phyloP scores from a whole-genome alignment of 495 filamentous ascomycete genomes.

The Penicillium herquei region DNA sequence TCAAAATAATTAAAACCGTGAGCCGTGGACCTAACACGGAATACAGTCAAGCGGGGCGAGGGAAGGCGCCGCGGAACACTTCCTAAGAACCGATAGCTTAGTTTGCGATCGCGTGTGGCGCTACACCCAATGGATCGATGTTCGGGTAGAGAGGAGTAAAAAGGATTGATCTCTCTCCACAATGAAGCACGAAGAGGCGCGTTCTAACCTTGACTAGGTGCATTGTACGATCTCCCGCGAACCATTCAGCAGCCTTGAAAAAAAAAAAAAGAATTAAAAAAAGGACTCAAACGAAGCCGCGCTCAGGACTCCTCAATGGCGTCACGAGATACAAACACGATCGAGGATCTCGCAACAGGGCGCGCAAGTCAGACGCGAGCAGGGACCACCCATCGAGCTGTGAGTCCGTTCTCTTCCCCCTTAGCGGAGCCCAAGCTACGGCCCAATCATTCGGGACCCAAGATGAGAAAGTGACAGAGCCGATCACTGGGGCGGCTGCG shows the following conservation, averaged over 20 bases:
- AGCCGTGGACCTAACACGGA: too few species aligned
- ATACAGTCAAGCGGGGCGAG: conserved; percentile 1
- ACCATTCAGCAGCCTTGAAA: conserved; percentile 1
- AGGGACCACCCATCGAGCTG: conserved; percentile 17
- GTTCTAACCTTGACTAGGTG: too few species aligned
- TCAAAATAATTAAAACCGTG: neutral
- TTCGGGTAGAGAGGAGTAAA: neutral
- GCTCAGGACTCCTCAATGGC: conserved; percentile 10
- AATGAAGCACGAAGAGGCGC: too few species aligned
- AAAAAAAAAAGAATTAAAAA: neutral
- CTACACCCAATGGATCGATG: conserved; percentile 4
- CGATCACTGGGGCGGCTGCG: conserved; percentile 10
- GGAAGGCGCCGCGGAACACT: conserved; percentile 1
- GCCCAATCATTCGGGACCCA: conserved; percentile 11
- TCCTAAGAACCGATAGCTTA: conserved; percentile 14
- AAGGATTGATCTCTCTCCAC: neutral
- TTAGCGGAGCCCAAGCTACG: conserved; percentile 15
- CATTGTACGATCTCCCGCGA: conserved; percentile 6
- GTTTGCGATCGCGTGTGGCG: conserved; percentile 16
- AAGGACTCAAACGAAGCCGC: conserved; percentile 3
- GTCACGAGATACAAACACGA: conserved; percentile 10
- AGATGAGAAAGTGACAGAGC: conserved; percentile 19
- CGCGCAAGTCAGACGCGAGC: conserved; percentile 7
- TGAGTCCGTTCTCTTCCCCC: conserved; percentile 1
- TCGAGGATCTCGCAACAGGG: conserved; percentile 15